Conservation (phyloP, 2,329 filamentous ascomycete genomes). For the Penicillium sp. region DNA sequence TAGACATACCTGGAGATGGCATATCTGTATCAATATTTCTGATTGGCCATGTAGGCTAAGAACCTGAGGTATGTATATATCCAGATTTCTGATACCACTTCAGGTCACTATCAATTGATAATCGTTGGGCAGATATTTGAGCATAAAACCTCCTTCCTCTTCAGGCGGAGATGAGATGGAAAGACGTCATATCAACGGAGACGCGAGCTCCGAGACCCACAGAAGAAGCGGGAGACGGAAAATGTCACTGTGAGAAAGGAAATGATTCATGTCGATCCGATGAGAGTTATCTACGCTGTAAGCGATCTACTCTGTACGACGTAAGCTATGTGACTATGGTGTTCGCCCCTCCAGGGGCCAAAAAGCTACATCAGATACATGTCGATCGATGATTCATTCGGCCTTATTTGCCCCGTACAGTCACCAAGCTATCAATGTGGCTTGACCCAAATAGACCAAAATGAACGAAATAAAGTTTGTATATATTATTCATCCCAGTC, state of each 20-base stretch:
- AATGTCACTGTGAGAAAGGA: background rate
- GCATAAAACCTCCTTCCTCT: background rate
- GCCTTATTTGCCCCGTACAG: background rate
- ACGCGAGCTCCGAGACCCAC: conserved; percentile 1
- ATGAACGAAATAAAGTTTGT: background rate
- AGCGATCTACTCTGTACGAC: background rate
- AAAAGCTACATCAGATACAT: background rate
- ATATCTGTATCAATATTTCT: no score
- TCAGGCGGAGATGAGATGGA: background rate
- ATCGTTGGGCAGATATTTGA: no score
- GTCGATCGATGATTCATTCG: background rate
- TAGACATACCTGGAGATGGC: no score
- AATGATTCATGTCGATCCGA: background rate
- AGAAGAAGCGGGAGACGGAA: background rate
- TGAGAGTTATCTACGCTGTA: background rate
- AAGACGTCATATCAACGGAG: conserved; percentile 1
- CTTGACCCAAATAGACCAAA: background rate
- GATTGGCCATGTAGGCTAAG: no score
- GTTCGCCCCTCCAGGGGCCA: background rate
- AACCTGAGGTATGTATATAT: no score
- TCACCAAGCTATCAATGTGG: background rate
- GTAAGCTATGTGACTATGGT: background rate
- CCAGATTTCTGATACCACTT: background rate
- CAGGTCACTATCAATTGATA: no score
- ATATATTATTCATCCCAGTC: background rate